phyloP scores from a whole-genome alignment of 176 grass and related monocot species.

The Oryza coarctata region DNA sequence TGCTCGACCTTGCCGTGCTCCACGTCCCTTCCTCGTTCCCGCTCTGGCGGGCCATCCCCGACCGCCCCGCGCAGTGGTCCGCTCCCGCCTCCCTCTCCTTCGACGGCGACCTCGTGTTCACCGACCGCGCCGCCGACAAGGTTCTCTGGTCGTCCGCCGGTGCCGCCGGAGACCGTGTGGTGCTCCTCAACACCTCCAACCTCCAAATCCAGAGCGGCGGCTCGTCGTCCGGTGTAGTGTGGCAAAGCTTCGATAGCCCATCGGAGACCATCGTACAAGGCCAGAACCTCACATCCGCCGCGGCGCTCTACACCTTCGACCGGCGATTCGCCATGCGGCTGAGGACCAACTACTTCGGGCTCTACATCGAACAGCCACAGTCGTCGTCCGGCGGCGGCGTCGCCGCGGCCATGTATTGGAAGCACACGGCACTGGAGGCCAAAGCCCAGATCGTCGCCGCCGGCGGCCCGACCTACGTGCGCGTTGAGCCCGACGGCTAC shows the following conservation, averaged over 20 bases:
- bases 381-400: neutral
- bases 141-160: constrained; percentile 60
- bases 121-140: constrained; percentile 32
- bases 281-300: constrained; percentile 75
- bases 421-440: constrained; percentile 70
- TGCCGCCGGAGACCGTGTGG: constrained; percentile 46
- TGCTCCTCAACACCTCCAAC: constrained; percentile 84
- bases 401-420: constrained; percentile 62
- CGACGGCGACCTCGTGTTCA: constrained; percentile 58
- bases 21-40: constrained; percentile 72
- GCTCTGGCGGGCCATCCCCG: constrained; percentile 68
- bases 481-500: constrained; percentile 69
- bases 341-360: constrained; percentile 46
- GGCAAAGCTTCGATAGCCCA: constrained; percentile 90
- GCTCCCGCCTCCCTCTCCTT: constrained; percentile 54
- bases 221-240: constrained; percentile 23
- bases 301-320: constrained; percentile 50
- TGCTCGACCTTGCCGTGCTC: constrained; percentile 76
- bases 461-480: constrained; percentile 58
- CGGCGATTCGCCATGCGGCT: constrained; percentile 71
- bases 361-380: constrained; percentile 52
- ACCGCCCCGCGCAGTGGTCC: constrained; percentile 44
- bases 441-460: constrained; percentile 52
- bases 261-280: constrained; percentile 79
- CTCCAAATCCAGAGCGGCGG: constrained; percentile 61